A percentile compares a stretch with the other conserved stretches of the same genome.
Evolutionary conservation across 2,329 filamentous ascomycete species (phyloP).

Genomic region (Fusarium mundagurra): DNA sequence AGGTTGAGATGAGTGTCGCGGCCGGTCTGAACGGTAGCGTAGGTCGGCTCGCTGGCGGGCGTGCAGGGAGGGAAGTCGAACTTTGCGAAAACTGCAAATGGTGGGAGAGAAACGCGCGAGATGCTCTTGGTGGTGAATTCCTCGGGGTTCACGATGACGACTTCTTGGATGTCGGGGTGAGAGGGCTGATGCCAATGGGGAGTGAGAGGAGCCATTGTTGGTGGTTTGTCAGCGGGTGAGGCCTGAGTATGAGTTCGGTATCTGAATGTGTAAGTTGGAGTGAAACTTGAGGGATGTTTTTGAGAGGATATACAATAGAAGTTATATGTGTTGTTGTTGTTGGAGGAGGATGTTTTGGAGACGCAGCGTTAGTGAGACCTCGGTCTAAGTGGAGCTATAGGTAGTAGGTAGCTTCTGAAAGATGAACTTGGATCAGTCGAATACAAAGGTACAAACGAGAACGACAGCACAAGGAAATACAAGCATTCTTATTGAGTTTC

Average conservation of each 20-base stretch:
- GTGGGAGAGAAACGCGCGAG: conserved; percentile 63
- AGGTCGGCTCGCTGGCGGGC: conserved; percentile 64
- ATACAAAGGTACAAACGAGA: not conserved
- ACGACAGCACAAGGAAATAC: conserved; percentile 2
- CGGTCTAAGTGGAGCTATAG: conserved; percentile 26
- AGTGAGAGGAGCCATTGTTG: conserved; percentile 63
- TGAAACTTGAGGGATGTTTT: not conserved
- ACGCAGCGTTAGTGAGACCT: conserved; percentile 10
- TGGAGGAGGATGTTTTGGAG: not conserved
- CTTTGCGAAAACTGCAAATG: conserved; percentile 73
- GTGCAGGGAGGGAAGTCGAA: conserved; percentile 72
- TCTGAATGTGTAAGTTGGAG: not conserved
- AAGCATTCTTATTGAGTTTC: conserved; percentile 29
- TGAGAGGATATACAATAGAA: not conserved
- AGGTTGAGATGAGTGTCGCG: conserved; percentile 66
- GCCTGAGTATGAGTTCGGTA: not conserved
- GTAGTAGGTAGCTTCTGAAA: not conserved
- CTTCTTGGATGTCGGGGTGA: conserved; percentile 66
- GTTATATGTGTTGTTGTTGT: not conserved
- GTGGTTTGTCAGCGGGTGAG: conserved; percentile 8
- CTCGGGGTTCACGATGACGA: conserved; percentile 60
- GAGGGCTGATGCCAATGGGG: conserved; percentile 70
- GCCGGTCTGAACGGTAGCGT: conserved; percentile 71
- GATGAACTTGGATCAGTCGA: not conserved
- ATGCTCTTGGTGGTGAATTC: conserved; percentile 70